Evolutionary conservation across 2,329 filamentous ascomycete genomes (phyloP).

Genomic region (Ascocoryne sarcoides): DNA sequence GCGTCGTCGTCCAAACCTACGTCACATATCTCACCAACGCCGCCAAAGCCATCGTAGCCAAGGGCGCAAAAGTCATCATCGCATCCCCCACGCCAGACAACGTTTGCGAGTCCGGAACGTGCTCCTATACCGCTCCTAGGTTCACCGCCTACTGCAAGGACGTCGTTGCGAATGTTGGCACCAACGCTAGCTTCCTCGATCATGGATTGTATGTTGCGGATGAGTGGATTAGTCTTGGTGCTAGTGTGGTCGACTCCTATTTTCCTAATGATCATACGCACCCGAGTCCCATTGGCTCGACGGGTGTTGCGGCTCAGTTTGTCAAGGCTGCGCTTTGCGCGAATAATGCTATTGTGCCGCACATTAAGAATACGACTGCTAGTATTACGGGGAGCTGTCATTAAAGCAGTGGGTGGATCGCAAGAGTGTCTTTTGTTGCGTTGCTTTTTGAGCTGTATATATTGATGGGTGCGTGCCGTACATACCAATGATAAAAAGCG

Average conservation of each 20-base stretch:
- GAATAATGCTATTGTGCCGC: conserved; percentile 15
- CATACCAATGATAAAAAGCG: too few species aligned
- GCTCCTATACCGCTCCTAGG: conserved; percentile 36
- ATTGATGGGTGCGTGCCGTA: too few species aligned
- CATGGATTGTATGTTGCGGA: conserved; percentile 46
- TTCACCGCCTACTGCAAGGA: conserved; percentile 48
- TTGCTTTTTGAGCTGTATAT: too few species aligned
- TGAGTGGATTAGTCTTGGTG: conserved; percentile 40
- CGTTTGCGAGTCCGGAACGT: conserved; percentile 47
- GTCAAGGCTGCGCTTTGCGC: conserved; percentile 38
- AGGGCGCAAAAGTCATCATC: conserved; percentile 53
- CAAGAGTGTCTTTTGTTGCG: too few species aligned
- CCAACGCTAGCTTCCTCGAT: conserved; percentile 44
- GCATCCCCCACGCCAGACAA: conserved; percentile 55
- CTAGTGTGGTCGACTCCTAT: conserved; percentile 37
- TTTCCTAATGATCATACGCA: conserved; percentile 54
- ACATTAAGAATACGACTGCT: conserved; percentile 22
- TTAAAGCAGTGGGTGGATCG: too few species aligned
- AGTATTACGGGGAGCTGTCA: conserved; percentile 22
- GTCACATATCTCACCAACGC: conserved; percentile 22
- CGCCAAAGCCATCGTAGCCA: conserved; percentile 31
- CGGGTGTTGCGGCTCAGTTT: conserved; percentile 46
- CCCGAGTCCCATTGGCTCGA: conserved; percentile 45
- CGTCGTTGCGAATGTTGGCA: conserved; percentile 32
- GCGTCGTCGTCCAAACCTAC: conserved; percentile 37